A percentile compares a stretch with the other conserved stretches of the same genome.
Conservation (phyloP, 148 eudicot species). For the Rhododendron vialii region DNA sequence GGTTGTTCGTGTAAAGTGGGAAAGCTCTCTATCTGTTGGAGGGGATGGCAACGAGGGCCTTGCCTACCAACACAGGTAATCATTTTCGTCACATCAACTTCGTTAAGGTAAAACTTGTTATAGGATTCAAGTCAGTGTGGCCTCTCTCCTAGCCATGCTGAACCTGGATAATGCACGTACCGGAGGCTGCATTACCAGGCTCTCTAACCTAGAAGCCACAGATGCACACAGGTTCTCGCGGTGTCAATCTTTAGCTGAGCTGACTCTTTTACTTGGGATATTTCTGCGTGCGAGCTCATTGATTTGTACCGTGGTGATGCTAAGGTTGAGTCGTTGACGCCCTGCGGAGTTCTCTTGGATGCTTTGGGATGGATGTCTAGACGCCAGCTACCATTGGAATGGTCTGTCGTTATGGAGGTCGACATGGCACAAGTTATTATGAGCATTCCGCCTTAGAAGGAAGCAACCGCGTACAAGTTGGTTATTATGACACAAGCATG, state of each 20-base stretch:
- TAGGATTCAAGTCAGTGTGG: too few species aligned
- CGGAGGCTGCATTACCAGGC: too few species aligned
- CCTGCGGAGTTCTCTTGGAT: background rate
- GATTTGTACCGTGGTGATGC: background rate
- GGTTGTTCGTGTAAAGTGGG: too few species aligned
- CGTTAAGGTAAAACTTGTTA: background rate
- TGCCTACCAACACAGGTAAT: background rate
- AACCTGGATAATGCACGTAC: too few species aligned
- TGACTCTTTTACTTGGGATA: too few species aligned
- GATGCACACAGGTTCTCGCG: too few species aligned
- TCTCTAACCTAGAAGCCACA: too few species aligned
- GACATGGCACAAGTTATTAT: background rate
- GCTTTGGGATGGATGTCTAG: background rate
- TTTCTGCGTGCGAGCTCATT: too few species aligned
- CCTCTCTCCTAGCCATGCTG: too few species aligned
- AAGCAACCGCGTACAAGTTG: background rate
- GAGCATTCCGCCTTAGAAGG: background rate
- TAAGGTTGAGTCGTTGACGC: background rate
- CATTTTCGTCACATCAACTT: background rate
- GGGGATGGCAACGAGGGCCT: background rate
- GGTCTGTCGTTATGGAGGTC: background rate
- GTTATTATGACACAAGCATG: too few species aligned
- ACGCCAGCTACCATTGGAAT: background rate
- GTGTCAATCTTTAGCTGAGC: too few species aligned
- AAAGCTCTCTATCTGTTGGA: background rate